Evolutionary conservation across 148 eudicot genomes (phyloP), one percentile per base, ranked within the genome.

Genomic region (Fagopyrum homotropicum): DNA sequence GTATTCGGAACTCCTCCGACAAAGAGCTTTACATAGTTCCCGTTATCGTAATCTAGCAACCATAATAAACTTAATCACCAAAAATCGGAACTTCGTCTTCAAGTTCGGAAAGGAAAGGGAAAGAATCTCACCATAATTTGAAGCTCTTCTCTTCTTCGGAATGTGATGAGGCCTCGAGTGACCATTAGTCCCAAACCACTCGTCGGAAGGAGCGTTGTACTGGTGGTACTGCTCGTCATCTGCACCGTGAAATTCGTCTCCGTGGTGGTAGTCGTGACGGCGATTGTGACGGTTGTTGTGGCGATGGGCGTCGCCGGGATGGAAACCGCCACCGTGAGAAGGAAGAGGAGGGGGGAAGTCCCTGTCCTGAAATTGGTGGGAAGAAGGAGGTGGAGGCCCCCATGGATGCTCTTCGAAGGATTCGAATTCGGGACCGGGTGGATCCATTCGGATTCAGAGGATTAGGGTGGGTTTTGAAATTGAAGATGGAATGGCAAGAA

Each of bases 1-100:
- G 83, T 79, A 56, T 85, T 82, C 7, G 96, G 85, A 77, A 88
- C 61, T 47, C 83, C 87, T 45, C 70, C 90, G 0, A 89, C 92
- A 66, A 81, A 93, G 6, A 93, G 88, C 55, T 93, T 90, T 57
- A 83, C 90, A 77, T 43, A 80, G 76, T 72, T 73, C 48, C 82
- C 81, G 40, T 35, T 35, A 17, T 79, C 84, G 64, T 81, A 48
- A 76, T 83, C 93, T 86, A 80, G 73, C 69, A 72, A 79, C 19
- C 19, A 69, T 4, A 73, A 49, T 2, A 2, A 45, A 74, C 44
- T 43, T 30, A 73, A 66, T 1, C 43, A 45, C 29, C 78, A 47
- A n/a, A 35, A 77, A 52, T 14, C 5, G 50, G 14, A 72, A 1
- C 40, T 48, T 48, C 19, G n/a, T 56, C 54, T 72, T 49, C 30